Conservation (phyloP, 805 yeast genomes). For the Kazachstania psychrophila region DNA sequence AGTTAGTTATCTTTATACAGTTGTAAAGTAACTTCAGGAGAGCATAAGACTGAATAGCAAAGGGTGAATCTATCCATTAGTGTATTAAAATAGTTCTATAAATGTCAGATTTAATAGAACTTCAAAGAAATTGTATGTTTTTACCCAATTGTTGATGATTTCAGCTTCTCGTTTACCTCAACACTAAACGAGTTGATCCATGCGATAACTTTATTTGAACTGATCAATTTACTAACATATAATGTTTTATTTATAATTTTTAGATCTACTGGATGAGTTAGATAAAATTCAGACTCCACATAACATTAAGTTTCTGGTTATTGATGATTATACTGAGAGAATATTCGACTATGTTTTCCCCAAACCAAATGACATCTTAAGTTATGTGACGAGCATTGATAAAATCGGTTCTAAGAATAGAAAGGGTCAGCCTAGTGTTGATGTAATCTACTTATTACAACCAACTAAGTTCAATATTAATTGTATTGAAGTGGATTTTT, state of each 20-base stretch:
- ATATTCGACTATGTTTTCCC: slow-evolving; percentile 39
- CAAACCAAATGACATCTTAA: slow-evolving; percentile 36
- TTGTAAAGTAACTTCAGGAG: too few relatives aligned
- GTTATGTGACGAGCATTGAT: slow-evolving; percentile 56
- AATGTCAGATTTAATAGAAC: slow-evolving; percentile 34
- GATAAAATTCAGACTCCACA: slow-evolving; percentile 36
- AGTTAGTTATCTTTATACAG: too few relatives aligned
- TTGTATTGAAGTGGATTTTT: slow-evolving; percentile 70
- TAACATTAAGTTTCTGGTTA: slow-evolving; percentile 42
- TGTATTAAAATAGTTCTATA: too few relatives aligned
- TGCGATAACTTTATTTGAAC: too few relatives aligned
- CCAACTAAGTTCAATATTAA: slow-evolving; percentile 59
- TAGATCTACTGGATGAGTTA: slow-evolving; percentile 28
- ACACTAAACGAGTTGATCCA: too few relatives aligned
- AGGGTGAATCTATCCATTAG: too few relatives aligned
- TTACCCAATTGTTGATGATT: background rate
- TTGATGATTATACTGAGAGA: slow-evolving; percentile 48
- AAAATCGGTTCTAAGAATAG: slow-evolving; percentile 48
- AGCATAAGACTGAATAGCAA: too few relatives aligned
- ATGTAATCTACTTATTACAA: slow-evolving; percentile 72
- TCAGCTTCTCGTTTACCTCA: too few relatives aligned
- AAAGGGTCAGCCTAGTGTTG: slow-evolving; percentile 53
- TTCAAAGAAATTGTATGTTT: slow-evolving; percentile 28
- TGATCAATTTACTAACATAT: too few relatives aligned
- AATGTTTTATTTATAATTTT: too few relatives aligned